Conservation (phyloP, 202 grass and related monocot species). For the Panicum hallii region DNA sequence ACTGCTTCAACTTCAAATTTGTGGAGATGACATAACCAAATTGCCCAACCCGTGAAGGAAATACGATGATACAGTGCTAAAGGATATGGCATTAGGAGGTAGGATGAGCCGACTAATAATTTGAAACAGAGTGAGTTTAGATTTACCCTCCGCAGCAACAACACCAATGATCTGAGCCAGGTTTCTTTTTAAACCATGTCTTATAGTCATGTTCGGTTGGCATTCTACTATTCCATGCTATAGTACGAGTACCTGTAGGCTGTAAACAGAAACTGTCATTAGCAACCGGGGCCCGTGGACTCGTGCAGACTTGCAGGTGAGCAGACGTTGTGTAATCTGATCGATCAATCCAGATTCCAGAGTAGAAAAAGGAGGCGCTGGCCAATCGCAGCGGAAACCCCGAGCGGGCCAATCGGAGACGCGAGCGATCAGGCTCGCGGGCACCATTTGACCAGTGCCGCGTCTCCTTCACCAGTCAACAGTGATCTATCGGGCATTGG, state of each 20-base stretch:
- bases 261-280: background rate
- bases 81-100: no score
- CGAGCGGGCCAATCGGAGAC: background rate
- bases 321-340: background rate
- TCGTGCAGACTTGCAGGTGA: background rate
- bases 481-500: background rate
- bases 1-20: no score
- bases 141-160: no score
- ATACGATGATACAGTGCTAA: no score
- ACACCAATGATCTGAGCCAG: no score
- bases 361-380: background rate
- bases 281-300: background rate
- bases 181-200: no score
- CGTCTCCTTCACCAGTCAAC: slow-evolving; percentile 13
- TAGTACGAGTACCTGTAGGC: background rate
- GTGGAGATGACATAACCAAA: no score
- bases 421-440: background rate
- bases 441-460: slow-evolving; percentile 14
- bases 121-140: no score
- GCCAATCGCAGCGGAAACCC: background rate
- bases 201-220: no score
- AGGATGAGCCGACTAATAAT: no score
- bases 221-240: no score
- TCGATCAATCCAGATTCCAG: background rate
- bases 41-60: no score